Evolutionary conservation across 2,329 filamentous ascomycete species (phyloP), one percentile per base, ranked within the genome.

Genomic region (Aspergillus transmontanensis): DNA sequence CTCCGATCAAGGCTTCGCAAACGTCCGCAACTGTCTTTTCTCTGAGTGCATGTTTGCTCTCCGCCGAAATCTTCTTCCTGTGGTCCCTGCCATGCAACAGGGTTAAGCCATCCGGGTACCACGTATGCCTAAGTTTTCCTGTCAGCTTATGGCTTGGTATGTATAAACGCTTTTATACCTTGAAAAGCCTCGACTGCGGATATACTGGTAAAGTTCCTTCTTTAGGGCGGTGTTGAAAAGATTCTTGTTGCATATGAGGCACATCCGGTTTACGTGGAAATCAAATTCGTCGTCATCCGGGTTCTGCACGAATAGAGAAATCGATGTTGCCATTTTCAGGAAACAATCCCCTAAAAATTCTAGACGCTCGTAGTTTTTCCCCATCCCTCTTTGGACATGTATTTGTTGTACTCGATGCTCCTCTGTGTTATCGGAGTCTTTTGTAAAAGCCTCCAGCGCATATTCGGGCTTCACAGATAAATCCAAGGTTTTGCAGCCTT

Each of bases 11-110:
- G 0, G 95, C 94, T 75, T 98, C 95, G 64, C 92, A 97, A 0
- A 98, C 93, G 76, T 98, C 95, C 4, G 95, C 94, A 71, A 97
- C 90, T 0, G 91, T 90, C 81, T 99, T 99, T 78, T 97, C 91
- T 0, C 89, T 89, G 2, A 99, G 84, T 0, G 80, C 81, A 72
- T 97, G 94, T 11, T 79, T 84, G 32, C 69, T 66, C 50, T 78
- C 73, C 2, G 71, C 67, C 6, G 66, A 69, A 23, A 77, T 82
- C 62, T 80, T 83, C 59, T 80, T 82, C 64, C 83, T 86, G 51
- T 82, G 79, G 5, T 83, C 81, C 71, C 94, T 96, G 34, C 94
- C 94, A 63, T 86, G 86, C 6, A 89, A 84, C 23, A 97, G 82
- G 32, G 86, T 87, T 39, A 97, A 80, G 0, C 90, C 89, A 63